These are phyloP conservation scores for Cystofilobasidium macerans DNA, from an alignment of 768 basidiomycete genomes.

Conservation along the genomic window DNA sequence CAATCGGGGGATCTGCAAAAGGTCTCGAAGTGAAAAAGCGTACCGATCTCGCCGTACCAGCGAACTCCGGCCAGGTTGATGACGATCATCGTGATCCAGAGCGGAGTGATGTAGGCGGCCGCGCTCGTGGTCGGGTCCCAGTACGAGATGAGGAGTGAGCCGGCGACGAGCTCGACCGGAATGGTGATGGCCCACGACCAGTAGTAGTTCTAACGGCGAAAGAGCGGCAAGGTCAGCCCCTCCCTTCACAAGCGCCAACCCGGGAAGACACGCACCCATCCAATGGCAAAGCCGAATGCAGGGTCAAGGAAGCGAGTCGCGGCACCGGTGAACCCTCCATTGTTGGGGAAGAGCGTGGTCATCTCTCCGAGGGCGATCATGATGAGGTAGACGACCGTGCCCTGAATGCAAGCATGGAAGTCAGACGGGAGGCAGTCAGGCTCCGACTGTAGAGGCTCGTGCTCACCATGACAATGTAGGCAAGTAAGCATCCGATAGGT, in stretches of 20 bases:
- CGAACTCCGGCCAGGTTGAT: slow-evolving; percentile 41
- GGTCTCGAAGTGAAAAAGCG: too few relatives aligned
- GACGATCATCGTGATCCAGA: slow-evolving; percentile 33
- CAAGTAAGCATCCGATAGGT: slow-evolving; percentile 6
- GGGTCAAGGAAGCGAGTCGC: slow-evolving; percentile 17
- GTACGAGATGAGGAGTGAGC: slow-evolving; percentile 57
- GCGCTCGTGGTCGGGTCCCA: slow-evolving; percentile 42
- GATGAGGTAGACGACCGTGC: slow-evolving; percentile 4
- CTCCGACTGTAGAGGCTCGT: not conserved
- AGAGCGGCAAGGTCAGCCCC: not conserved
- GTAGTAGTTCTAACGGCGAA: not conserved
- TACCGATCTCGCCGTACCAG: slow-evolving; percentile 44
- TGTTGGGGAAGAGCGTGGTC: slow-evolving; percentile 31
- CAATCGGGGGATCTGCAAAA: too few relatives aligned
- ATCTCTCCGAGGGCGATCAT: slow-evolving; percentile 22
- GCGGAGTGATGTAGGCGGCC: slow-evolving; percentile 40
- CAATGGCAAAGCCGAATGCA: slow-evolving; percentile 13
- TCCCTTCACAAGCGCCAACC: not conserved
- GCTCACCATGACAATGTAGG: slow-evolving; percentile 7
- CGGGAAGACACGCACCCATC: not conserved
- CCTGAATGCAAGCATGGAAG: not conserved
- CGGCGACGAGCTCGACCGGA: slow-evolving; percentile 30
- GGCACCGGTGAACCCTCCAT: slow-evolving; percentile 31
- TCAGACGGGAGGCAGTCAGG: not conserved
- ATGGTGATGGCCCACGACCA: slow-evolving; percentile 12